These are phyloP conservation scores for Aspergillus asperescens DNA, from an alignment of 495 filamentous ascomycete species.

Conservation along the genomic window DNA sequence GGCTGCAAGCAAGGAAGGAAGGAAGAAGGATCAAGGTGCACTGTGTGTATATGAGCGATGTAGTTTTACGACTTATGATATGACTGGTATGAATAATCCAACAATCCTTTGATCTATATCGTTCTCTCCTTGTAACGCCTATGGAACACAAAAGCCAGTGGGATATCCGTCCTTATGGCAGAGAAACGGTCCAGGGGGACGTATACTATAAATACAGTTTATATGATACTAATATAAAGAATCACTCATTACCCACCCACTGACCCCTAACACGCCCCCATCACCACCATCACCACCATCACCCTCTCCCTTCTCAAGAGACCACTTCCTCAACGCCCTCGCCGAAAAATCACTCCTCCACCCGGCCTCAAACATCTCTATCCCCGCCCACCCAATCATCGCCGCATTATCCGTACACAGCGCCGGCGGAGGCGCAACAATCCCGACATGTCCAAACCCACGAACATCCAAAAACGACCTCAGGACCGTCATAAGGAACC, in stretches of 20 bases:
- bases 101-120: too few species aligned
- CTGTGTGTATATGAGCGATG: too few species aligned
- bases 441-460: conserved; percentile 54
- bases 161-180: too few species aligned
- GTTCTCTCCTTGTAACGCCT: too few species aligned
- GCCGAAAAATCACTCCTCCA: conserved; percentile 57
- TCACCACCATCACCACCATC: conserved; percentile 49
- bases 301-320: conserved; percentile 58
- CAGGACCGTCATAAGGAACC: conserved; percentile 66
- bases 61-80: too few species aligned
- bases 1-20: too few species aligned
- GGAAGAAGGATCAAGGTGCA: not conserved
- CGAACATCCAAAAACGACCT: conserved; percentile 55
- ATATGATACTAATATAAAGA: too few species aligned
- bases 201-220: too few species aligned
- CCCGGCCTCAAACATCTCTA: conserved; percentile 85
- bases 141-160: too few species aligned
- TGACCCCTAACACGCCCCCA: conserved; percentile 44
- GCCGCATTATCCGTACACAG: conserved; percentile 93
- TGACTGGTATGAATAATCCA: too few species aligned
- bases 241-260: too few species aligned
- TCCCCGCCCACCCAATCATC: conserved; percentile 95
- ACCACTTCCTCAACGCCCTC: conserved; percentile 66
- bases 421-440: conserved; percentile 66
- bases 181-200: too few species aligned